Base-by-base conservation (phyloP, 179 eudicot species). In the Spergularia azorica region DNA sequence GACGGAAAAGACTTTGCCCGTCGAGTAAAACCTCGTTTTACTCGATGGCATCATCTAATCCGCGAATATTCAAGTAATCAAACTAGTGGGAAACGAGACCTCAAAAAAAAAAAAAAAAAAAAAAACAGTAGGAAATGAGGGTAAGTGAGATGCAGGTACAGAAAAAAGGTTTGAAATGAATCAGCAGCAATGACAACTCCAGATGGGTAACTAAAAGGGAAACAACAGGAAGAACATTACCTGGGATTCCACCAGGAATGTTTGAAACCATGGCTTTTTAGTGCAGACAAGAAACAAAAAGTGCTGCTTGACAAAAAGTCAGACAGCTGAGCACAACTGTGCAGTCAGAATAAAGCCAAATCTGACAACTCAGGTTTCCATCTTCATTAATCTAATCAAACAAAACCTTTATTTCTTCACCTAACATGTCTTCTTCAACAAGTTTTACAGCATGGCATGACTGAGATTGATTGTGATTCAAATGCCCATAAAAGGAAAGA, bases 321-420 rank as follows among this genome's bases (percentile, higher is more conserved):
- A 67, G 71, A 54, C 59, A 72, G 11, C 64, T 38, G 59, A 73
- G 68, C 63, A 70, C 69, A 17, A 43, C 48, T 4, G 48, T 60
- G 67, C 9, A 59, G 9, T 59, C 75, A 20, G 11, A 79, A 68
- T 8, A 79, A 67, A 67, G 82, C 77, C 82, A 79, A 73, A 67
- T 74, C 78, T 79, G 82, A 79, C 82, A 79, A 67, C 82, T 79
- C 82, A 79, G 59, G 48, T 36, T 60, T 70, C 36, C 74, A 63
- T 71, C 73, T 76, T 17, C 46, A 41, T 46, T 69, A 50, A 39
- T 14, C 6, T 41, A 70, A 36, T 13, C 0, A 50, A 48, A 6
- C 63, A 51, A 68, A 70, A 13, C 70, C 54, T 76, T 62, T 65
- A 62, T 71, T 78, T 69, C 70, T 74, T 71, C 17, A 39, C 71